phyloP scores from a whole-genome alignment of 208 protist species.

The Trypanosoma vivax region DNA sequence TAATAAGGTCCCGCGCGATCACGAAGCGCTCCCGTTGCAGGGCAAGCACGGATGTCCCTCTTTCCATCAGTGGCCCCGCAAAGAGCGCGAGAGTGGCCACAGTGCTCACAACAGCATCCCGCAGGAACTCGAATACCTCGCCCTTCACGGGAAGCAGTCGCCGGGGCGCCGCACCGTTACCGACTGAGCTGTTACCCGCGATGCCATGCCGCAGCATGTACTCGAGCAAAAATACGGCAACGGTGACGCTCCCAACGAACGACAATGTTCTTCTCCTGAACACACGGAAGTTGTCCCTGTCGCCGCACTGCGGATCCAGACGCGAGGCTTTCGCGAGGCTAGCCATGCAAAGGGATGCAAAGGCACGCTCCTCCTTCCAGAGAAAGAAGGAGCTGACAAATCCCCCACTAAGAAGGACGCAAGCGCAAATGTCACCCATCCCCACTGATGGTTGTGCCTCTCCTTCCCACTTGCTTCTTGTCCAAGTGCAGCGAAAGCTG shows the following conservation, averaged over 20 bases:
- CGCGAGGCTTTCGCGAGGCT: slow-evolving; percentile 29
- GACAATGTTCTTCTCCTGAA: slow-evolving; percentile 36
- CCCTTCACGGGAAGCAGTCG: not conserved
- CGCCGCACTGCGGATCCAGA: slow-evolving; percentile 24
- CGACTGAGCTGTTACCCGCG: not conserved
- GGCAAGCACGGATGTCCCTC: not conserved
- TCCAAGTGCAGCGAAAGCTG: too few species aligned
- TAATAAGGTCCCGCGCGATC: slow-evolving; percentile 35
- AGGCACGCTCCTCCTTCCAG: slow-evolving; percentile 41
- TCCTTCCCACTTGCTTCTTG: too few species aligned
- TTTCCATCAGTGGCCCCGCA: slow-evolving; percentile 28
- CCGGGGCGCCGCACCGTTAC: not conserved
- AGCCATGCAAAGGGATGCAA: slow-evolving; percentile 15
- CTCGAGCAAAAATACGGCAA: slow-evolving; percentile 16
- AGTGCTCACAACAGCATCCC: slow-evolving; percentile 2
- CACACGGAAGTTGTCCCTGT: slow-evolving; percentile 30
- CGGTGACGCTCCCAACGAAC: slow-evolving; percentile 8
- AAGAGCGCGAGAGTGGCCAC: slow-evolving; percentile 42
- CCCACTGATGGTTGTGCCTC: not conserved
- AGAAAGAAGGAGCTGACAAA: slow-evolving; percentile 64
- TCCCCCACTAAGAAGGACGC: slow-evolving; percentile 18
- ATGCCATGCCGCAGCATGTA: slow-evolving; percentile 2
- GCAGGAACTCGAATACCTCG: not conserved
- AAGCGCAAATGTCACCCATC: slow-evolving; percentile 29
- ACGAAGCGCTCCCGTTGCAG: slow-evolving; percentile 3